Percentiles rank a stretch among this genome's conserved stretches.
phyloP scores from a whole-genome alignment of 2,329 filamentous ascomycete genomes.

The Cryphonectria carpinicola region DNA sequence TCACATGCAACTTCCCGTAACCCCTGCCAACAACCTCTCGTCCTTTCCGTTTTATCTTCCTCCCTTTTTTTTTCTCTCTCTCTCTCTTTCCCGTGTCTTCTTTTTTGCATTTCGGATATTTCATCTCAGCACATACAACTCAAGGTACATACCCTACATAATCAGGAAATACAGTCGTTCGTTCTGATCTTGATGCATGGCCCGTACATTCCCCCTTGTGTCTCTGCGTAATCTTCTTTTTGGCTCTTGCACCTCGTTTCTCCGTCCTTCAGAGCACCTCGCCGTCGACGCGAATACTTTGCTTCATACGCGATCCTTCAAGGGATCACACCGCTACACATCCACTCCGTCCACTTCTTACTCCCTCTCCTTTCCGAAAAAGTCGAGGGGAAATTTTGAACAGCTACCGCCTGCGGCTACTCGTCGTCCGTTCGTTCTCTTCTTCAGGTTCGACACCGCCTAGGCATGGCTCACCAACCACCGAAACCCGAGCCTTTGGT shows the following conservation, averaged over 20 bases:
- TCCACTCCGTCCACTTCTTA: not conserved
- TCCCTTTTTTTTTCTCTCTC: not conserved
- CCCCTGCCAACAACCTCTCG: not conserved
- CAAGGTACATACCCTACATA: not conserved
- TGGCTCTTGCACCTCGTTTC: not conserved
- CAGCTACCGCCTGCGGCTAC: not conserved
- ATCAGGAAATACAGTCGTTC: not conserved
- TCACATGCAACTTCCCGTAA: not conserved
- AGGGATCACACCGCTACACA: not conserved
- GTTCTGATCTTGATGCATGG: not conserved
- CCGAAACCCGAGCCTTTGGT: not conserved
- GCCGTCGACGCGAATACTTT: not conserved
- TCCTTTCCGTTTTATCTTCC: not conserved
- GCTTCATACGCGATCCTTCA: not conserved
- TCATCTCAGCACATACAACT: not conserved
- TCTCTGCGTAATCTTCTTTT: not conserved
- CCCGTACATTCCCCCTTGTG: not conserved
- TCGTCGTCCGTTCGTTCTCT: not conserved
- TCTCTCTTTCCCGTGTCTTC: not conserved
- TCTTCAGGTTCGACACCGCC: not conserved
- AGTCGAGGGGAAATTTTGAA: not conserved
- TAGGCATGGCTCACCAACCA: not conserved
- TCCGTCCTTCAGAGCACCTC: not conserved
- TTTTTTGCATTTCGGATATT: not conserved
- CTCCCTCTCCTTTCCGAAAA: not conserved